Evolutionary conservation across 2,329 filamentous ascomycete species (phyloP), one percentile per base, ranked within the genome.

Genomic region (Didymella pomorum): DNA sequence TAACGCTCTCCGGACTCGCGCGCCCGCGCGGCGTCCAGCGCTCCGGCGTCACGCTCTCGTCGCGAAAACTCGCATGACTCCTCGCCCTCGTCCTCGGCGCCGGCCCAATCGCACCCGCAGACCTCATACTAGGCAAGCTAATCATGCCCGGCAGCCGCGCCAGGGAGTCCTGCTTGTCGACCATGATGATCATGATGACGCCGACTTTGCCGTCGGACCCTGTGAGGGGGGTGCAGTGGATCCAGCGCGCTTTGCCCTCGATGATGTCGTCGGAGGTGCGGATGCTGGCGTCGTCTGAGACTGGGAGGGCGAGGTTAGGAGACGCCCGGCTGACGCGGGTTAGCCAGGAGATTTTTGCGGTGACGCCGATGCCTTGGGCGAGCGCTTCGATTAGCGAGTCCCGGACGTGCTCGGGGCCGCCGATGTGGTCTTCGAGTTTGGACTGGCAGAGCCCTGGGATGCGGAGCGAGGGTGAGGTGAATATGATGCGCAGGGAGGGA

Each of bases 151-250:
- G 23, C 41, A 43, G 14, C 14, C 12, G 7, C 10, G 7, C 10
- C 26, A 28, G 26, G 26, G 26, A 5, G 10, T 90, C 87, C 52
- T 87, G 31, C 31, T 51, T 85, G 59, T 91, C 87, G 1, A 91
- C 86, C 48, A 92, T 82, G 1, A 91, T 82, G 11, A 92, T 81
- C 87, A 92, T 90, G 88, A 89, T 92, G 0, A 91, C 89, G 29
- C 89, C 89, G 0, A 91, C 84, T 4, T 84, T 80, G 1, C 86
- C 85, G 66, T 88, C 87, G 26, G 82, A 83, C 2, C 88, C 89
- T 2, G 89, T 72, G 2, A 92, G 77, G 2, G 90, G 89, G 14
- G 89, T 92, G 67, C 88, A 90, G 72, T 92, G 89, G 26, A 92
- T 88, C 89, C 89, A 92, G 44, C 89, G 83, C 47, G 84, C 82